Conservation (phyloP, 2,329 filamentous ascomycete genomes). For the Fonsecaea erecta region DNA sequence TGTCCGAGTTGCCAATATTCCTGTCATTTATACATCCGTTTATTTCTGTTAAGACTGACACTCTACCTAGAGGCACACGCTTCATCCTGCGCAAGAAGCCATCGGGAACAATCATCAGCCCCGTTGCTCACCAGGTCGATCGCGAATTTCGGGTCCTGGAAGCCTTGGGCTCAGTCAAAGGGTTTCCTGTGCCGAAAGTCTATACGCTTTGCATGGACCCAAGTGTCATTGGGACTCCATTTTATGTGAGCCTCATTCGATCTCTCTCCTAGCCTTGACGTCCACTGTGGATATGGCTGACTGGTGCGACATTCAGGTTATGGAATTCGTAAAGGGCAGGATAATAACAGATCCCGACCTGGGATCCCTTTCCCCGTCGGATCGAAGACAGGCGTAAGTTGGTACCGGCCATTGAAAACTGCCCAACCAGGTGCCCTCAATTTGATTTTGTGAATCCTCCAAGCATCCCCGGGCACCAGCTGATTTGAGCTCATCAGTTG, state of each 20-base stretch:
- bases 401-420: neutral
- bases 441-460: neutral
- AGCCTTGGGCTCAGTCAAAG: constrained; percentile 69
- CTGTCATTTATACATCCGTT: neutral
- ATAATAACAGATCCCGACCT: constrained; percentile 82
- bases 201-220: constrained; percentile 78
- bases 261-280: neutral
- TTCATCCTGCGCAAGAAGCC: constrained; percentile 91
- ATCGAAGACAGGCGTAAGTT: constrained; percentile 73
- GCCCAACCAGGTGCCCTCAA: neutral
- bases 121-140: constrained; percentile 87
- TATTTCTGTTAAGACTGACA: neutral
- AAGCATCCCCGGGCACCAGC: neutral
- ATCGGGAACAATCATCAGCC: constrained; percentile 79
- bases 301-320: constrained; percentile 45
- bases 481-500: constrained; percentile 7
- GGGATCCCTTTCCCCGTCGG: constrained; percentile 66
- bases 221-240: constrained; percentile 74
- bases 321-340: constrained; percentile 83
- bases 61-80: constrained; percentile 54
- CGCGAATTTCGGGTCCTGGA: constrained; percentile 82
- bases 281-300: neutral
- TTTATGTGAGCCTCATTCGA: constrained; percentile 64
- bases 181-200: constrained; percentile 73
- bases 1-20: neutral